These are phyloP conservation scores for Bondarzewia mesenterica DNA, from an alignment of 1,284 basidiomycete genomes.

Conservation along the genomic window DNA sequence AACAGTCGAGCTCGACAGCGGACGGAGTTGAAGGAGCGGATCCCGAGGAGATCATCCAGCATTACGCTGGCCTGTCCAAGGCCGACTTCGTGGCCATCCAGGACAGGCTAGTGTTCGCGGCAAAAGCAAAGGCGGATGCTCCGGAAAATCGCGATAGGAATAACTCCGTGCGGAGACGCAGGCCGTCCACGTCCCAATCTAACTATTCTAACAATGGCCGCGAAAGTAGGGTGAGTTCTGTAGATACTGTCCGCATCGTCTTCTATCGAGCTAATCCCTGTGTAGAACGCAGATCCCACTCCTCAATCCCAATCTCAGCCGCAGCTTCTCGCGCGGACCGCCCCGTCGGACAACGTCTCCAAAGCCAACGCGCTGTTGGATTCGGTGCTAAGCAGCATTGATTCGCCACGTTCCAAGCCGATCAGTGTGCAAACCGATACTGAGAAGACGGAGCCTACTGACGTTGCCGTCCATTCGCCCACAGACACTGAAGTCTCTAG, in stretches of 20 bases:
- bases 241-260: conserved; percentile 4
- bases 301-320: conserved; percentile 10
- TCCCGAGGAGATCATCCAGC: conserved; percentile 55
- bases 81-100: conserved; percentile 64
- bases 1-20: conserved; percentile 38
- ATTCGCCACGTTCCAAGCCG: conserved; percentile 30
- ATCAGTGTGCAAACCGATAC: conserved; percentile 13
- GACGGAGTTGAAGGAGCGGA: conserved; percentile 36
- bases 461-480: conserved; percentile 12
- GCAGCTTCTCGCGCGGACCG: conserved; percentile 10
- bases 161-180: conserved; percentile 38
- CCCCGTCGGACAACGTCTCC: conserved; percentile 26
- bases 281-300: conserved; percentile 50
- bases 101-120: conserved; percentile 58
- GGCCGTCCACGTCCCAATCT: conserved; percentile 76
- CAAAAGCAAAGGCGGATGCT: conserved; percentile 44
- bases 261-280: conserved; percentile 5
- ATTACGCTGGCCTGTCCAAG: conserved; percentile 59
- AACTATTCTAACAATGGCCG: conserved; percentile 53
- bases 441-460: conserved; percentile 19
- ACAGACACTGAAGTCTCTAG: conserved; percentile 25
- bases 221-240: conserved; percentile 39
- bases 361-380: conserved; percentile 60
- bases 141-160: conserved; percentile 39
- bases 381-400: conserved; percentile 62